Evolutionary conservation across 2,329 filamentous ascomycete species (phyloP).

Genomic region (Epichloe baconii): DNA sequence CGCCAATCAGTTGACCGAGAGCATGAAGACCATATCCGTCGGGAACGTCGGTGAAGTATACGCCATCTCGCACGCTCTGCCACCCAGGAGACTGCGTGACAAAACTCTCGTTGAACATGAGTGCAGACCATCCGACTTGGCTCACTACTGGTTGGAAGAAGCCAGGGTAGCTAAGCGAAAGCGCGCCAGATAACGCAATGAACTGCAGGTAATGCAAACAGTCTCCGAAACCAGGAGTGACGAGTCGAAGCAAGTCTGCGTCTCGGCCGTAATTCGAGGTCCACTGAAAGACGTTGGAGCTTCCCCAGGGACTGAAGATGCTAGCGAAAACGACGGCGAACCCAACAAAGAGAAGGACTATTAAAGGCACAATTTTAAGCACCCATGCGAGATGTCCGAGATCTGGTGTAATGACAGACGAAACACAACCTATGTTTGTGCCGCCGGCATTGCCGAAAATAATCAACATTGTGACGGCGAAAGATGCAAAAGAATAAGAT

Average conservation of each 20-base stretch:
- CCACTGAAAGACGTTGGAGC: slow-evolving; percentile 82
- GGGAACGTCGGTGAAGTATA: slow-evolving; percentile 68
- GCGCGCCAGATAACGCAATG: slow-evolving; percentile 69
- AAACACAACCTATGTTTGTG: slow-evolving; percentile 64
- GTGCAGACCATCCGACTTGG: slow-evolving; percentile 72
- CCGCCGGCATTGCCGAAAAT: slow-evolving; percentile 56
- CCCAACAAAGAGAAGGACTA: slow-evolving; percentile 67
- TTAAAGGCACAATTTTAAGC: slow-evolving; percentile 62
- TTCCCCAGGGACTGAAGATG: slow-evolving; percentile 89
- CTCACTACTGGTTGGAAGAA: slow-evolving; percentile 89
- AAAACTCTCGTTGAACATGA: slow-evolving; percentile 91
- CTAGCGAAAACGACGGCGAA: slow-evolving; percentile 72
- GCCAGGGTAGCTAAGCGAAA: slow-evolving; percentile 81
- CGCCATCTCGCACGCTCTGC: slow-evolving; percentile 61
- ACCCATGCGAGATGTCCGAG: slow-evolving; percentile 59
- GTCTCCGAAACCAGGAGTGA: slow-evolving; percentile 92
- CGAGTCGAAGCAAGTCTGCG: slow-evolving; percentile 76
- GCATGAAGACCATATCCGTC: slow-evolving; percentile 78
- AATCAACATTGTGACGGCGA: slow-evolving; percentile 60
- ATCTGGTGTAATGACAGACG: slow-evolving; percentile 71
- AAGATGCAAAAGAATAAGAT: slow-evolving; percentile 76
- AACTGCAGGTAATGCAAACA: slow-evolving; percentile 97
- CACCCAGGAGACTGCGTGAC: slow-evolving; percentile 55
- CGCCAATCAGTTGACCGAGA: slow-evolving; percentile 70
- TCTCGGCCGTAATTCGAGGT: slow-evolving; percentile 96